Evolutionary conservation across 139 green algal species (phyloP).

Genomic region (Asterochloris erici): DNA sequence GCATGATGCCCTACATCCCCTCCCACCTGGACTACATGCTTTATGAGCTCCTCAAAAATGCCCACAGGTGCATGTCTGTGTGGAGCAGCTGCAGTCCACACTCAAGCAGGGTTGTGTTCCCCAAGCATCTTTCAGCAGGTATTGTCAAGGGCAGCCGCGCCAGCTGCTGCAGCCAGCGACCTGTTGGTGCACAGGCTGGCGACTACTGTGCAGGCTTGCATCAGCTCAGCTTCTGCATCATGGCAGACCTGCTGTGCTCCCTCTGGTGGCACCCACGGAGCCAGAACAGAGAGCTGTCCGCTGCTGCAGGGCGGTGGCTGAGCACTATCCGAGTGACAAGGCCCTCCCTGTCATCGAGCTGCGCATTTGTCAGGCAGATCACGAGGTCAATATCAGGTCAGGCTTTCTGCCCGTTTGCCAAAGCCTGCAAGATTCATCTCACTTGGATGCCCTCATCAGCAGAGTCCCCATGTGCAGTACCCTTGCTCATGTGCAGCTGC

Average conservation of each 20-base stretch:
- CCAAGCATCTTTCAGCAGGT: no score
- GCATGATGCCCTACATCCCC: conserved; percentile 78
- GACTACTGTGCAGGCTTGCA: no score
- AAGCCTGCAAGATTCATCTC: neutral
- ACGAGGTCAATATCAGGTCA: conserved; percentile 36
- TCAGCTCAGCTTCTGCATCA: no score
- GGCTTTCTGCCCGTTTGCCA: neutral
- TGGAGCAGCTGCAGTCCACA: no score
- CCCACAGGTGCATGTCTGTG: conserved; percentile 23
- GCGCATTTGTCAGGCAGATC: conserved; percentile 55
- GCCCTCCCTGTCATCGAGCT: conserved; percentile 56
- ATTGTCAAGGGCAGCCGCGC: no score
- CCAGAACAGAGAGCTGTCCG: no score
- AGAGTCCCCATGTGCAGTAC: neutral
- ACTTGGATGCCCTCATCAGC: neutral
- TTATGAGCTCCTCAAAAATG: conserved; percentile 91
- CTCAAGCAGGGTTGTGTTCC: no score
- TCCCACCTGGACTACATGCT: conserved; percentile 92
- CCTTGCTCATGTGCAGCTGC: neutral
- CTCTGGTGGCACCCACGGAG: no score
- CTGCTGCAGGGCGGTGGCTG: conserved; percentile 46
- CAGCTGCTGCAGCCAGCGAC: no score
- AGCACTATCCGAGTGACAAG: conserved; percentile 21
- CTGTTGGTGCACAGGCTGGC: no score
- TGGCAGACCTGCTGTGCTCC: no score